phyloP scores from a whole-genome alignment of 2,329 filamentous ascomycete species.

The Cadophora luteo-olivacea region DNA sequence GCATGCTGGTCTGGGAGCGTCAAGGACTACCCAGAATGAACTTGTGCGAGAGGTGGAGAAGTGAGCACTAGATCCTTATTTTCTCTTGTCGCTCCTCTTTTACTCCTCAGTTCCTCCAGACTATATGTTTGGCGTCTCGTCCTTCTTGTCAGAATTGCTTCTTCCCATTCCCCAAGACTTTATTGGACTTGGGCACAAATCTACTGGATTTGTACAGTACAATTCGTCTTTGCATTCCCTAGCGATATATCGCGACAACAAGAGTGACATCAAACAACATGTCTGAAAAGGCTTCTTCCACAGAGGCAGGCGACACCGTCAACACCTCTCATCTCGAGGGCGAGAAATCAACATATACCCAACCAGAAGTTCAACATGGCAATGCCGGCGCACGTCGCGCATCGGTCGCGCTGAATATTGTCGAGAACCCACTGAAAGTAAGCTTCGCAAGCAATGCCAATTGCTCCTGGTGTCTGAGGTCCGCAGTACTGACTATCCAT shows the following conservation, averaged over 20 bases:
- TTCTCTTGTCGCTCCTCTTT: slow-evolving; percentile 14
- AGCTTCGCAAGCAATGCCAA: slow-evolving; percentile 11
- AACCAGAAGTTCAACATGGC: not conserved
- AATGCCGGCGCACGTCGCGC: not conserved
- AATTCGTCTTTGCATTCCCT: too few species aligned
- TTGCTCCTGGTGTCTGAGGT: not conserved
- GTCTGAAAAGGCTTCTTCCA: slow-evolving; percentile 13
- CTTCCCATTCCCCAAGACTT: not conserved
- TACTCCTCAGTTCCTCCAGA: not conserved
- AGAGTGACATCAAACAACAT: not conserved
- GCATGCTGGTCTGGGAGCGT: not conserved
- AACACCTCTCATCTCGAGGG: slow-evolving; percentile 13
- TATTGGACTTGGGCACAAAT: not conserved
- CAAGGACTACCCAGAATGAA: not conserved
- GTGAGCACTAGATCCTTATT: slow-evolving; percentile 5
- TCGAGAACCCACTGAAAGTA: slow-evolving; percentile 21
- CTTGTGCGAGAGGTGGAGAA: not conserved
- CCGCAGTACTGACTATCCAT: slow-evolving; percentile 1
- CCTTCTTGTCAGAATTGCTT: not conserved
- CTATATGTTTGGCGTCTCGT: slow-evolving; percentile 14
- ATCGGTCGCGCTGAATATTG: slow-evolving; percentile 20
- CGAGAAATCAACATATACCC: not conserved
- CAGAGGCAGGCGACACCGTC: slow-evolving; percentile 6
- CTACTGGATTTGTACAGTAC: not conserved
- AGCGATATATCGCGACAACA: not conserved